Conservation (phyloP, 345 rosid genomes). For the Eutrema yunnanense region DNA sequence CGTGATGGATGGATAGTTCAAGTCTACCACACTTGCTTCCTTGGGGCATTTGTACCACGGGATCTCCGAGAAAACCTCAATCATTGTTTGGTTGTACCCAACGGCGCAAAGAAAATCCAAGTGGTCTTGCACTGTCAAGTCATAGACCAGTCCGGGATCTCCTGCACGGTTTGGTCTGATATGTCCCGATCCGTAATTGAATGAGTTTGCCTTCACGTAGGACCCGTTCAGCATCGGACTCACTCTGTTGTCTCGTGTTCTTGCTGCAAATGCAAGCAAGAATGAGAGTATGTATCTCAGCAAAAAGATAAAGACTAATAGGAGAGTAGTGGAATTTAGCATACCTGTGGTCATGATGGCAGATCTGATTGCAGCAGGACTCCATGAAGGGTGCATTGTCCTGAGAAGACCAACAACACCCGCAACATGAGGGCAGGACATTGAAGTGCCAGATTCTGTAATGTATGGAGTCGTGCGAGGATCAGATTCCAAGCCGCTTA, state of each 20-base stretch:
- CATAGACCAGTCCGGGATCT: conserved; percentile 3
- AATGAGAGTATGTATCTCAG: not conserved
- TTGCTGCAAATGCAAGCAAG: not conserved
- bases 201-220: conserved; percentile 5
- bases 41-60: not conserved
- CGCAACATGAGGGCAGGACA: conserved; percentile 10
- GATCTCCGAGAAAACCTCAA: not conserved
- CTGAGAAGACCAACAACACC: conserved; percentile 14
- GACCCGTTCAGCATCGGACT: conserved; percentile 9
- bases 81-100: conserved; percentile 17
- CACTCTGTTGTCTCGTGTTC: conserved; percentile 10
- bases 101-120: conserved; percentile 8
- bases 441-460: not conserved
- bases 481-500: not conserved
- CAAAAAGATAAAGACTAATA: not conserved
- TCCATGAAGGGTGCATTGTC: conserved; percentile 8
- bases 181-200: conserved; percentile 20
- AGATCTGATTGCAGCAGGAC: not conserved
- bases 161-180: conserved; percentile 9
- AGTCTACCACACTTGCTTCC: not conserved
- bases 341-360: conserved; percentile 12
- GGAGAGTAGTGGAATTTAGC: not conserved
- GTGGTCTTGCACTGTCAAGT: conserved; percentile 13
- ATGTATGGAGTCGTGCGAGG: not conserved
- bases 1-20: conserved; percentile 15